phyloP scores from a whole-genome alignment of 2,329 filamentous ascomycete species.

The Ophiocordyceps camponoti-leonardi region DNA sequence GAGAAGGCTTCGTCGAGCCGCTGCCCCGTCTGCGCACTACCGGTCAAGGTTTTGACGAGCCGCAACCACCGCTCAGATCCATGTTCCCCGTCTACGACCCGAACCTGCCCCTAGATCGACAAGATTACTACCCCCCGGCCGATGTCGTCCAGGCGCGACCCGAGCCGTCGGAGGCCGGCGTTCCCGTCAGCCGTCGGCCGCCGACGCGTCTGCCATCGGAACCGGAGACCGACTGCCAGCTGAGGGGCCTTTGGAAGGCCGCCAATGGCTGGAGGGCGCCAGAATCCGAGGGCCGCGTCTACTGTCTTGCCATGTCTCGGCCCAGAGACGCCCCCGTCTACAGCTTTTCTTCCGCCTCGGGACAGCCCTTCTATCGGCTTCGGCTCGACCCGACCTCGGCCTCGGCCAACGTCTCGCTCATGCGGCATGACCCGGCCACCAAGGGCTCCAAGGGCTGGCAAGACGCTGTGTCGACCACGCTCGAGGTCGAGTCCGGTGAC shows the following conservation, averaged over 20 bases:
- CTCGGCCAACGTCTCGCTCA: slow-evolving; percentile 42
- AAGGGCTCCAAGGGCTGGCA: slow-evolving; percentile 34
- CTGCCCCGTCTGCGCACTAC: neutral
- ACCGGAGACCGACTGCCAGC: slow-evolving; percentile 40
- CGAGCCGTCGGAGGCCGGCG: neutral
- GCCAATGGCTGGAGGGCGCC: slow-evolving; percentile 53
- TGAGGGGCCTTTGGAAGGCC: slow-evolving; percentile 50
- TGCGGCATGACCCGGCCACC: slow-evolving; percentile 42
- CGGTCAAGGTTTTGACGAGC: slow-evolving; percentile 12
- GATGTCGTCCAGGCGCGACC: slow-evolving; percentile 23
- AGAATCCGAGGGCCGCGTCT: slow-evolving; percentile 37
- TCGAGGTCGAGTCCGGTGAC: slow-evolving; percentile 42
- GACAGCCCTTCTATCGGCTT: slow-evolving; percentile 51
- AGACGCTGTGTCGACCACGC: slow-evolving; percentile 38
- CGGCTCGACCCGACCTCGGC: slow-evolving; percentile 45
- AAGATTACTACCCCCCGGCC: slow-evolving; percentile 53
- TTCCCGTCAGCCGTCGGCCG: neutral
- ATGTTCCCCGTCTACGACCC: slow-evolving; percentile 66
- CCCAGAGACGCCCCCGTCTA: slow-evolving; percentile 47
- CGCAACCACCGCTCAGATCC: slow-evolving; percentile 38
- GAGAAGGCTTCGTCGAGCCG: neutral
- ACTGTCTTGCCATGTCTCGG: slow-evolving; percentile 38
- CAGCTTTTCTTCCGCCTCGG: slow-evolving; percentile 37
- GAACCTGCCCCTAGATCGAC: slow-evolving; percentile 44
- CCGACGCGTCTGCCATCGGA: slow-evolving; percentile 21